Conservation (phyloP, 768 basidiomycete genomes). For the Tricholoma sp. region DNA sequence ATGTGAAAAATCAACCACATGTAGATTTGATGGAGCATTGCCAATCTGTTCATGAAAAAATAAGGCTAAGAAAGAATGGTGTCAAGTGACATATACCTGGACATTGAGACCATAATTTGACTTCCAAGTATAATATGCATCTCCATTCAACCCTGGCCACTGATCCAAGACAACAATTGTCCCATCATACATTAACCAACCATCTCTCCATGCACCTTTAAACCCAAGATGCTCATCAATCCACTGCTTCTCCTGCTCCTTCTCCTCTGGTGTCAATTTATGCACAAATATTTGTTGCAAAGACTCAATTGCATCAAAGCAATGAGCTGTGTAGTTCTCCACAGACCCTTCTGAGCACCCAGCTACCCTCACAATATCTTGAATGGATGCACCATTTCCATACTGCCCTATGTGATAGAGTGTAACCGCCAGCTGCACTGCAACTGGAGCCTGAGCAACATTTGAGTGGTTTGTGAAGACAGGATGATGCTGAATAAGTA, state of each 20-base stretch:
- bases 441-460: constrained; percentile 11
- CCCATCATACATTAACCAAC: constrained; percentile 27
- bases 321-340: neutral
- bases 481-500: neutral
- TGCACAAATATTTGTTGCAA: constrained; percentile 1
- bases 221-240: constrained; percentile 5
- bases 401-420: constrained; percentile 12
- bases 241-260: constrained; percentile 9
- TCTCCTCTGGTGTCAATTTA: constrained; percentile 4
- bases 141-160: constrained; percentile 26
- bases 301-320: neutral
- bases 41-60: neutral
- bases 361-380: neutral
- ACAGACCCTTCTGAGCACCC: neutral
- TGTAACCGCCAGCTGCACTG: constrained; percentile 12
- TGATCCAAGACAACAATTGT: constrained; percentile 24
- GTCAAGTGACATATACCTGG: neutral
- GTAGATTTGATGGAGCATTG: neutral
- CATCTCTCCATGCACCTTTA: constrained; percentile 21
- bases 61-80: no score
- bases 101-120: constrained; percentile 17
- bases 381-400: constrained; percentile 7
- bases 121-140: constrained; percentile 29
- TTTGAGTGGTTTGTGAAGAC: constrained; percentile 1
- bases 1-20: neutral